Conservation (phyloP, 768 basidiomycete species). For the Crepidotus variabilis region DNA sequence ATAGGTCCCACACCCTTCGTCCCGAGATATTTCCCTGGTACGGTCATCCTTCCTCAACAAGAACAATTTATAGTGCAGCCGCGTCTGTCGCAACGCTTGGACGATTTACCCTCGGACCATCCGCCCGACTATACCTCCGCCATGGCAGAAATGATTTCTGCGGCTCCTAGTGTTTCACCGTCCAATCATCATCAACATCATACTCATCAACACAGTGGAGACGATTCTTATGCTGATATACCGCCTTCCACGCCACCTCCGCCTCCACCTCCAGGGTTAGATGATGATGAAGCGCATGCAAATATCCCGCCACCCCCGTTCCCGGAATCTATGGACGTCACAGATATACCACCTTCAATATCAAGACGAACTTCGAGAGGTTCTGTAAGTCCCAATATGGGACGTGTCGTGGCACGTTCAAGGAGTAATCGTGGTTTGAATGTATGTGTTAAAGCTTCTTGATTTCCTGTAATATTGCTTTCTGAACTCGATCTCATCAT, state of each 20-base stretch:
- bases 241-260: slow-evolving; percentile 24
- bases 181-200: background rate
- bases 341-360: background rate
- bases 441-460: background rate
- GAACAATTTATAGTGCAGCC: slow-evolving; percentile 24
- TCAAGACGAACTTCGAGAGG: background rate
- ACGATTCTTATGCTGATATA: slow-evolving; percentile 26
- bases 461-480: too few relatives aligned
- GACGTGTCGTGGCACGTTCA: background rate
- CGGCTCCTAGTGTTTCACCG: background rate
- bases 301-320: slow-evolving; percentile 12
- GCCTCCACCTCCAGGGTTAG: slow-evolving; percentile 7
- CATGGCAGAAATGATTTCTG: slow-evolving; percentile 20
- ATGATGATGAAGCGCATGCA: background rate
- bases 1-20: slow-evolving; percentile 45
- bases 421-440: background rate
- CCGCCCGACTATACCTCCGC: slow-evolving; percentile 17
- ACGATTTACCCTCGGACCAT: background rate
- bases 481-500: too few relatives aligned
- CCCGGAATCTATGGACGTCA: background rate
- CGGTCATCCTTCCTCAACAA: slow-evolving; percentile 33
- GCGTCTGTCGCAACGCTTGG: slow-evolving; percentile 12
- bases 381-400: background rate
- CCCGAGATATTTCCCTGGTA: slow-evolving; percentile 56
- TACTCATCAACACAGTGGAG: slow-evolving; percentile 2